Base-by-base conservation (phyloP, 352 stramenopile species). In the Globisporangium echinulatum region DNA sequence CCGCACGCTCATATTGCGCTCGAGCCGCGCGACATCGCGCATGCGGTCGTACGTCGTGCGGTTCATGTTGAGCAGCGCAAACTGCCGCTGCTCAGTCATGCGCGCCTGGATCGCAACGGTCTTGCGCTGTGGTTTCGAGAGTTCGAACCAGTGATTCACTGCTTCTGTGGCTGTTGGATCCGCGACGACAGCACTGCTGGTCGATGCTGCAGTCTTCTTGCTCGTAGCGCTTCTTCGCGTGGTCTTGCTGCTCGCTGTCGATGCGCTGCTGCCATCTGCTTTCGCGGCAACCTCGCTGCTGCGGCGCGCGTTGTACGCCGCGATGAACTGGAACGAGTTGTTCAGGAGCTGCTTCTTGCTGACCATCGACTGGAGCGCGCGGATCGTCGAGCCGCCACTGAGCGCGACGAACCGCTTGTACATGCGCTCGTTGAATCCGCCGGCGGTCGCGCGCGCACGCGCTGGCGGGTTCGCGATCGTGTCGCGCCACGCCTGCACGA, bases 291-390 rank as follows among this genome's bases (percentile, higher is more conserved):
- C 25, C 11, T 17, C 15, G 7, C 7, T 36, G 33, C n/a, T 13
- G 7, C 40, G 40, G 14, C 40, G 13, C 25, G 56, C 39, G 39
- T 56, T 56, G 48, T 56, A 58, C 36, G 56, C 50, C 7, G 36
- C 56, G 17, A 63, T 63, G 52, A 63, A 63, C 51, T 58, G 42
- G 37, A 54, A 63, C 51, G 58, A 63, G 43, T 58, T 53, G 51
- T 54, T 58, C 9, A 63, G 46, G 11, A 63, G 52, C 58, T 63
- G 58, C 36, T 63, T 63, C 58, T 63, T 63, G 14, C 17, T 52
- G 15, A 58, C 52, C 44, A 53, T 43, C 7, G 58, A 57, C 42
- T 53, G 36, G n/a, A 58, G 43, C 33, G 49, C 51, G 36, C 58
- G 58, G 11, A 25, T 17, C 13, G 42, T 54, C 15, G 49, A 53